phyloP scores from a whole-genome alignment of 2,329 filamentous ascomycete genomes.

The Aspergillus sp. region DNA sequence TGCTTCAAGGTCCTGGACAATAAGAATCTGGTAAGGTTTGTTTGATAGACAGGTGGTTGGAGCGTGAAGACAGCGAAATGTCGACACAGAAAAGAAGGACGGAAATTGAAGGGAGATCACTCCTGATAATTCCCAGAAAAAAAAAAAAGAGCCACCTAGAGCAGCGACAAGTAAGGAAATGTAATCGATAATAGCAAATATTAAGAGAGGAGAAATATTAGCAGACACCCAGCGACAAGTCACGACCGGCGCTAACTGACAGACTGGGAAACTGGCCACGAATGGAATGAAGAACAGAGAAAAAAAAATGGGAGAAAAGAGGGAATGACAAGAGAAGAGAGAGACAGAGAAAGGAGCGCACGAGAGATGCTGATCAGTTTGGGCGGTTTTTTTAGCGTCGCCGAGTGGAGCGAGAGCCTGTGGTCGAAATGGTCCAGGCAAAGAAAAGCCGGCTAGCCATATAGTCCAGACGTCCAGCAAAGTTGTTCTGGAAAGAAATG shows the following conservation, averaged over 20 bases:
- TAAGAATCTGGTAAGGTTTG: too few species aligned
- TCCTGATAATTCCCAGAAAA: not conserved
- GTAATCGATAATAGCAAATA: not conserved
- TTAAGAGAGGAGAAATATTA: too few species aligned
- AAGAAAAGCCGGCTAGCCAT: not conserved
- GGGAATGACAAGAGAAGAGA: slow-evolving; percentile 2
- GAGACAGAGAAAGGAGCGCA: slow-evolving; percentile 1
- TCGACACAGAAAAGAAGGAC: not conserved
- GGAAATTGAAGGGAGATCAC: not conserved
- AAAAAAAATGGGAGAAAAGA: not conserved
- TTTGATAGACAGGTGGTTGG: too few species aligned
- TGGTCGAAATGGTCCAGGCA: too few species aligned
- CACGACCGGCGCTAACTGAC: not conserved
- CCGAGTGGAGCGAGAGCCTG: not conserved
- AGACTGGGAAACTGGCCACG: not conserved
- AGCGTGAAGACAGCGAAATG: not conserved
- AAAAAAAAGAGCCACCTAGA: not conserved
- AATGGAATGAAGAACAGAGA: not conserved
- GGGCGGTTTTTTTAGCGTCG: not conserved
- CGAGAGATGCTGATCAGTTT: not conserved
- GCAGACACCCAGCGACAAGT: not conserved
- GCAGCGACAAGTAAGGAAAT: not conserved
- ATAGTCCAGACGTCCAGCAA: not conserved
- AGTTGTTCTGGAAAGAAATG: not conserved
- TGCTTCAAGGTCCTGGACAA: not conserved